Evolutionary conservation across 179 eudicot genomes (phyloP).

Genomic region (Beta lomatogona): DNA sequence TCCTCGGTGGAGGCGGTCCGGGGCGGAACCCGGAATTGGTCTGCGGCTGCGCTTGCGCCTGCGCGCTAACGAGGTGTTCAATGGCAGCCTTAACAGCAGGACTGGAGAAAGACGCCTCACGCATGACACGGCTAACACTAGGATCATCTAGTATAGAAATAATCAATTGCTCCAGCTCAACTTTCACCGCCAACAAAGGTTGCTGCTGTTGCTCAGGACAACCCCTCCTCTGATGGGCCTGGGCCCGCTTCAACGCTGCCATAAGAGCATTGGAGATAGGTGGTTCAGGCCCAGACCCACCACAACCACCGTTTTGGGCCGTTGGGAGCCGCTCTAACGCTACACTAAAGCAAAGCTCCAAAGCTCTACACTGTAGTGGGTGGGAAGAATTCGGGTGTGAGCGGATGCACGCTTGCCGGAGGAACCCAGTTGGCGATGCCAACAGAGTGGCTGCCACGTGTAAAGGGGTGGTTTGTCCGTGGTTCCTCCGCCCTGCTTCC

Average conservation of each 20-base stretch:
- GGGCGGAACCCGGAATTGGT: conserved; percentile 34
- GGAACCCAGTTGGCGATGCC: conserved; percentile 48
- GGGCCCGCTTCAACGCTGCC: conserved; percentile 62
- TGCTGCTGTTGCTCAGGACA: conserved; percentile 58
- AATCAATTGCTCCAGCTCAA: conserved; percentile 35
- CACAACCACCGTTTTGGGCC: neutral
- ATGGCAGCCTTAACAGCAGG: conserved; percentile 77
- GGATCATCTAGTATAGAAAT: conserved; percentile 43
- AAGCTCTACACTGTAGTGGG: conserved; percentile 54
- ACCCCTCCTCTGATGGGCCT: conserved; percentile 57
- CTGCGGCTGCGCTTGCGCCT: conserved; percentile 28
- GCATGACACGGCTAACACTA: conserved; percentile 62
- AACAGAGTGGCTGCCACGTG: conserved; percentile 54
- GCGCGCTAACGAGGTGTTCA: conserved; percentile 48
- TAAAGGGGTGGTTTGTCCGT: conserved; percentile 63
- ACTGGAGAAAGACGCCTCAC: conserved; percentile 62
- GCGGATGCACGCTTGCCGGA: conserved; percentile 46
- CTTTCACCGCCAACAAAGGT: conserved; percentile 52
- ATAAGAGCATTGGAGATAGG: conserved; percentile 54
- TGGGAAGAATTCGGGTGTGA: conserved; percentile 49
- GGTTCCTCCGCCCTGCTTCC: conserved; percentile 54
- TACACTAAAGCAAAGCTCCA: conserved; percentile 61
- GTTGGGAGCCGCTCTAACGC: conserved; percentile 60
- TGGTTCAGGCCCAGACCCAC: conserved; percentile 1
- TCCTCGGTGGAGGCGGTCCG: conserved; percentile 35